Percentiles rank a stretch among this genome's conserved stretches.
These are phyloP conservation scores for Phytophthora nicotianae DNA, from an alignment of 352 stramenopile genomes.

Conservation along the genomic window DNA sequence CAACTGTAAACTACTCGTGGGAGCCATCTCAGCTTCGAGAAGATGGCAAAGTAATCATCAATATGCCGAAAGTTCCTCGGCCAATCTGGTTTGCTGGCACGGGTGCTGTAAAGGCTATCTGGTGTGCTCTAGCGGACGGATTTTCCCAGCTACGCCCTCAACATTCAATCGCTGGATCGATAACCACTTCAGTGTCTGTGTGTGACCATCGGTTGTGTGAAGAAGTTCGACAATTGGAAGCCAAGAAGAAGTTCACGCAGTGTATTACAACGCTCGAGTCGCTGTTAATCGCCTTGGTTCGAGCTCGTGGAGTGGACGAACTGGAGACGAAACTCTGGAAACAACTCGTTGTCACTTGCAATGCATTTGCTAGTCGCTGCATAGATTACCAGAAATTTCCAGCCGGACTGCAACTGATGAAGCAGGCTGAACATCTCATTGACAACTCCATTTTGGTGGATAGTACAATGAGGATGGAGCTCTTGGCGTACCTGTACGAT, in stretches of 20 bases:
- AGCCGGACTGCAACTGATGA: slow-evolving; percentile 81
- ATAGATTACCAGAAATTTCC: slow-evolving; percentile 87
- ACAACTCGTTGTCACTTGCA: slow-evolving; percentile 91
- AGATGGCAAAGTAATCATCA: slow-evolving; percentile 76
- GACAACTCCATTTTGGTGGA: slow-evolving; percentile 75
- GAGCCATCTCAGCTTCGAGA: slow-evolving; percentile 60
- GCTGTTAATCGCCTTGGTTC: slow-evolving; percentile 72
- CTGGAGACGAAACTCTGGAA: slow-evolving; percentile 85
- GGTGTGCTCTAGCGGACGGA: slow-evolving; percentile 70
- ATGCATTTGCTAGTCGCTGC: slow-evolving; percentile 85
- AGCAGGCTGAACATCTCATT: slow-evolving; percentile 78
- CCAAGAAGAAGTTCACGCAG: slow-evolving; percentile 75
- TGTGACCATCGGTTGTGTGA: slow-evolving; percentile 74
- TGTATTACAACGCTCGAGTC: slow-evolving; percentile 84
- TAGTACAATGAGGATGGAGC: slow-evolving; percentile 54
- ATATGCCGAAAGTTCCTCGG: slow-evolving; percentile 76
- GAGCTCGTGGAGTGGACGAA: slow-evolving; percentile 52
- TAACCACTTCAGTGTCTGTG: slow-evolving; percentile 19
- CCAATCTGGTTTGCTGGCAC: slow-evolving; percentile 89
- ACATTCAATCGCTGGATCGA: slow-evolving; percentile 6
- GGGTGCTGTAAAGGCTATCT: slow-evolving; percentile 82
- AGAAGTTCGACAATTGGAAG: slow-evolving; percentile 82
- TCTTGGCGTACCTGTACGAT: slow-evolving; percentile 86
- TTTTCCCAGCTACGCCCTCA: slow-evolving; percentile 35
- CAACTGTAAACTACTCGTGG: slow-evolving; percentile 66